Conservation (phyloP, 331 rosid species). For the Prunus yedoensis region DNA sequence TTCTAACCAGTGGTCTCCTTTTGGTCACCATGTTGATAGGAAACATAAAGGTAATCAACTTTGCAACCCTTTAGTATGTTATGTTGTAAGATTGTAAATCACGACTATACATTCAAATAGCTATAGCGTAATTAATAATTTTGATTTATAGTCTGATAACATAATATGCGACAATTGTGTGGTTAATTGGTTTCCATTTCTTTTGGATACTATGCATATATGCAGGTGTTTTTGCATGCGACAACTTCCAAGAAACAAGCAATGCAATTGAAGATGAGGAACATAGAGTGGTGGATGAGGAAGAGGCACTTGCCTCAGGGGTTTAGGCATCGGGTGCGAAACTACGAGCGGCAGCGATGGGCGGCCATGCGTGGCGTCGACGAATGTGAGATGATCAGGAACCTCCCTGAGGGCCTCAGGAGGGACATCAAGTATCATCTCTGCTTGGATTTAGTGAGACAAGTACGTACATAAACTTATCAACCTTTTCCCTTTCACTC, state of each 20-base stretch:
- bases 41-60: slow-evolving; percentile 67
- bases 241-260: slow-evolving; percentile 91
- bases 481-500: too few species aligned
- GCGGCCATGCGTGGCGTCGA: slow-evolving; percentile 93
- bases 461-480: slow-evolving; percentile 34
- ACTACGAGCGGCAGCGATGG: slow-evolving; percentile 91
- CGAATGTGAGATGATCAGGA: slow-evolving; percentile 71
- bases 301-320: slow-evolving; percentile 70
- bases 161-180: background rate
- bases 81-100: background rate
- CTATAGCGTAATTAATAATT: background rate
- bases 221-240: slow-evolving; percentile 85
- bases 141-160: background rate
- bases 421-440: slow-evolving; percentile 93
- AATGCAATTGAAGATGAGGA: slow-evolving; percentile 88
- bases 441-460: slow-evolving; percentile 83
- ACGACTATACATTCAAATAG: background rate
- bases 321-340: slow-evolving; percentile 77
- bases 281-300: slow-evolving; percentile 97
- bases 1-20: slow-evolving; percentile 82
- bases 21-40: slow-evolving; percentile 94
- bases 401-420: slow-evolving; percentile 87
- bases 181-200: background rate
- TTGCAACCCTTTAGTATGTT: background rate
- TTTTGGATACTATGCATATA: background rate